These are phyloP conservation scores for Mycena polygramma DNA, from an alignment of 768 basidiomycete genomes.

Conservation along the genomic window DNA sequence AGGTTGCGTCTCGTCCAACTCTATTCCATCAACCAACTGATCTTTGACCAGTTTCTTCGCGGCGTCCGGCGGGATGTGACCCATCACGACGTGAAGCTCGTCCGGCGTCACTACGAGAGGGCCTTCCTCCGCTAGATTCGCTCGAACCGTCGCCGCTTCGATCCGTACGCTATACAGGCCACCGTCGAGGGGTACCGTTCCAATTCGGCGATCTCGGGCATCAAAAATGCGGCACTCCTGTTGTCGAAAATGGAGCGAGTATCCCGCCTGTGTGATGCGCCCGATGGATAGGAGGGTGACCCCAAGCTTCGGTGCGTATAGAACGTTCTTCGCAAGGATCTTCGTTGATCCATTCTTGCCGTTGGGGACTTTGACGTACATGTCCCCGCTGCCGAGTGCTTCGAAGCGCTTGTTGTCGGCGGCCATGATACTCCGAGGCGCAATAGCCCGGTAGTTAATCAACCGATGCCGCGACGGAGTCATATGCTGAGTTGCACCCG, in stretches of 20 bases:
- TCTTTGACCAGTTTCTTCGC: slow-evolving; percentile 42
- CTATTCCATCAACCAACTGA: slow-evolving; percentile 42
- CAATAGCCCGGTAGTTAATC: slow-evolving; percentile 45
- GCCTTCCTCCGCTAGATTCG: neutral
- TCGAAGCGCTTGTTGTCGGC: slow-evolving; percentile 45
- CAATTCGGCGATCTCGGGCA: slow-evolving; percentile 1
- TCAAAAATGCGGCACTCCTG: slow-evolving; percentile 40
- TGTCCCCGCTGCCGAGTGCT: slow-evolving; percentile 37
- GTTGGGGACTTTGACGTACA: slow-evolving; percentile 41
- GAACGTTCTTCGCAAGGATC: slow-evolving; percentile 44
- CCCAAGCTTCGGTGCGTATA: slow-evolving; percentile 47
- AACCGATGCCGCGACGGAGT: slow-evolving; percentile 48
- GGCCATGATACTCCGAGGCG: slow-evolving; percentile 44
- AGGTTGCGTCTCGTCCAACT: slow-evolving; percentile 38
- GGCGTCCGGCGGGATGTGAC: slow-evolving; percentile 42
- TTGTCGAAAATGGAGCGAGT: slow-evolving; percentile 38
- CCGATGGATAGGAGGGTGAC: slow-evolving; percentile 49
- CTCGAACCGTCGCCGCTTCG: neutral
- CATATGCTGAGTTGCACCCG: slow-evolving; percentile 53
- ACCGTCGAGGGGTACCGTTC: neutral
- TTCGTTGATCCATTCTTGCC: slow-evolving; percentile 31
- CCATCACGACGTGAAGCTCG: slow-evolving; percentile 44
- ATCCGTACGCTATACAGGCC: slow-evolving; percentile 26
- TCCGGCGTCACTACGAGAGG: slow-evolving; percentile 35
- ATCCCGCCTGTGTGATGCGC: slow-evolving; percentile 42